Conservation (phyloP, 805 yeast genomes). For the Metschnikowia drakensbergensis region DNA sequence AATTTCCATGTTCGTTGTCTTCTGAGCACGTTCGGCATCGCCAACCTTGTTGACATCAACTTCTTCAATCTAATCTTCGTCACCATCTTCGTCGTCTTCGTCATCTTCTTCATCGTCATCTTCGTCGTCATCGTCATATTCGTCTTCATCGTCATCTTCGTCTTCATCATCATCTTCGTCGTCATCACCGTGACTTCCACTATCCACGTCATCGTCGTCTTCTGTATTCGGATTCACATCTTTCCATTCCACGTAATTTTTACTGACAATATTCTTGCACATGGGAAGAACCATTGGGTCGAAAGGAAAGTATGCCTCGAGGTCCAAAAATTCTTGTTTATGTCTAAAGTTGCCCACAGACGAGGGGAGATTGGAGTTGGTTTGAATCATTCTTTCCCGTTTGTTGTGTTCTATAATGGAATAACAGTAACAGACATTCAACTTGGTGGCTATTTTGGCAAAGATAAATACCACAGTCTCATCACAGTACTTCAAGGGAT, state of each 20-base stretch:
- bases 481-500: slow-evolving; percentile 89
- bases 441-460: slow-evolving; percentile 86
- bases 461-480: slow-evolving; percentile 91
- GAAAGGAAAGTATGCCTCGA: slow-evolving; percentile 95
- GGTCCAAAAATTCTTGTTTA: slow-evolving; percentile 78
- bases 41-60: slow-evolving; percentile 6
- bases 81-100: slow-evolving; percentile 18
- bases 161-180: slow-evolving; percentile 23
- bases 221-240: slow-evolving; percentile 48
- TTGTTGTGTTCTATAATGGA: slow-evolving; percentile 89
- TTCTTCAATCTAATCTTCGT: slow-evolving; percentile 10
- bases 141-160: slow-evolving; percentile 16
- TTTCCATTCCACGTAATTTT: slow-evolving; percentile 69
- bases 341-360: slow-evolving; percentile 45
- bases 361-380: slow-evolving; percentile 32
- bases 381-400: slow-evolving; percentile 55
- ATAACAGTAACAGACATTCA: slow-evolving; percentile 88
- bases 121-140: slow-evolving; percentile 14
- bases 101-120: slow-evolving; percentile 17
- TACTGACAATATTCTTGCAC: slow-evolving; percentile 52
- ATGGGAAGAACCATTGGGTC: slow-evolving; percentile 79
- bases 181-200: slow-evolving; percentile 28
- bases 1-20: slow-evolving; percentile 15
- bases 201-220: slow-evolving; percentile 54
- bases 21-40: slow-evolving; percentile 5